Percentiles rank a stretch among this genome's conserved stretches.
phyloP scores from a whole-genome alignment of 2,329 filamentous ascomycete genomes.

The Coniochaeta prunicola region DNA sequence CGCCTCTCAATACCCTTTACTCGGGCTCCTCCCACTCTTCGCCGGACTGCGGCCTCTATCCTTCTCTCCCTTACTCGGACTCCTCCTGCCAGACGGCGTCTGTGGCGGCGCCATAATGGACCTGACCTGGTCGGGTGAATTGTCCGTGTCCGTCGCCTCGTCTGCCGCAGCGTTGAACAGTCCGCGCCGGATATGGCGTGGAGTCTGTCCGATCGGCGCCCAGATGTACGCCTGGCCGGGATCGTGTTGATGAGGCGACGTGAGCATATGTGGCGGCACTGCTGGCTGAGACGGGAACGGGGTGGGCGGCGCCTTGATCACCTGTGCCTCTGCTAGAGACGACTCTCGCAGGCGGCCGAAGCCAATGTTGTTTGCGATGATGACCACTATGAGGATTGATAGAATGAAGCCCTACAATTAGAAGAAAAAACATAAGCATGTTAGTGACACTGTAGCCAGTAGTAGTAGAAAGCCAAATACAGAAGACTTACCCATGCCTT shows the following conservation, averaged over 20 bases:
- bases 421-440: neutral
- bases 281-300: constrained; percentile 19
- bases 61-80: constrained; percentile 42
- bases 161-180: constrained; percentile 25
- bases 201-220: constrained; percentile 41
- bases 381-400: constrained; percentile 37
- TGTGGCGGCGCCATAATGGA: constrained; percentile 31
- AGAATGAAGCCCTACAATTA: constrained; percentile 35
- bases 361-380: constrained; percentile 43
- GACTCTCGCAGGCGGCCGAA: constrained; percentile 29
- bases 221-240: constrained; percentile 38
- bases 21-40: constrained; percentile 23
- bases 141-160: constrained; percentile 45
- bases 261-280: constrained; percentile 14
- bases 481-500: constrained; percentile 55
- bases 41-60: constrained; percentile 41
- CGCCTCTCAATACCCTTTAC: neutral
- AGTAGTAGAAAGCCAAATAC: neutral
- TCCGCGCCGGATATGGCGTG: constrained; percentile 34
- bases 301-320: constrained; percentile 10
- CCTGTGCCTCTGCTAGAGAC: constrained; percentile 11
- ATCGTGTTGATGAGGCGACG: constrained; percentile 17
- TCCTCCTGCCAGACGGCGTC: constrained; percentile 38
- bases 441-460: constrained; percentile 9
- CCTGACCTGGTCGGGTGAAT: constrained; percentile 34